Conservation (phyloP, 257 asterid genomes). For the Capsicum rhomboideum region DNA sequence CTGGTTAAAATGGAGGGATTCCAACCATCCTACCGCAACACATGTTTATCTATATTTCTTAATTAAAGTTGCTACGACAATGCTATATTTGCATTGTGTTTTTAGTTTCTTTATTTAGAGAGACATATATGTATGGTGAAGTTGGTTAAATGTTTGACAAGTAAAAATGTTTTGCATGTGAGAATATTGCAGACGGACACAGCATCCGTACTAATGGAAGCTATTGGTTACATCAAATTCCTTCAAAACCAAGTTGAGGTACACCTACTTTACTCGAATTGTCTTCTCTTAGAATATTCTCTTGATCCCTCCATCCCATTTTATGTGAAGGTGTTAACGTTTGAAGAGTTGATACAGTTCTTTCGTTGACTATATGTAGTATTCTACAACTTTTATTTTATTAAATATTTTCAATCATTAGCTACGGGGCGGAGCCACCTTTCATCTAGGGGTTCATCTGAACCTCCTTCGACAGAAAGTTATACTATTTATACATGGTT, state of each 20-base stretch:
- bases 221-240: slow-evolving; percentile 92
- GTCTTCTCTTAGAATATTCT: background rate
- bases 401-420: too few relatives aligned
- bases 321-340: background rate
- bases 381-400: background rate
- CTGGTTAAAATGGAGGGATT: background rate
- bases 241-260: slow-evolving; percentile 90
- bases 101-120: background rate
- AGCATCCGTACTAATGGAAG: slow-evolving; percentile 95
- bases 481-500: too few relatives aligned
- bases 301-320: too few relatives aligned
- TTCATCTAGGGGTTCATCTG: too few relatives aligned
- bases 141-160: background rate
- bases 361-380: too few relatives aligned
- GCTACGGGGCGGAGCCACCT: too few relatives aligned
- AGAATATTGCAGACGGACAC: slow-evolving; percentile 82
- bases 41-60: background rate
- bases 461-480: too few relatives aligned
- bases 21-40: background rate
- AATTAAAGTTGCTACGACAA: background rate
- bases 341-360: background rate
- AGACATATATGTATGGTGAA: background rate
- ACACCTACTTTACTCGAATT: background rate
- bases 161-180: slow-evolving; percentile 14
- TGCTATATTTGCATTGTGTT: background rate